A percentile compares a stretch with the other conserved stretches of the same genome.
These are phyloP conservation scores for Paracoccidioides brasiliensis DNA, from an alignment of 2,329 filamentous ascomycete genomes.

Conservation along the genomic window DNA sequence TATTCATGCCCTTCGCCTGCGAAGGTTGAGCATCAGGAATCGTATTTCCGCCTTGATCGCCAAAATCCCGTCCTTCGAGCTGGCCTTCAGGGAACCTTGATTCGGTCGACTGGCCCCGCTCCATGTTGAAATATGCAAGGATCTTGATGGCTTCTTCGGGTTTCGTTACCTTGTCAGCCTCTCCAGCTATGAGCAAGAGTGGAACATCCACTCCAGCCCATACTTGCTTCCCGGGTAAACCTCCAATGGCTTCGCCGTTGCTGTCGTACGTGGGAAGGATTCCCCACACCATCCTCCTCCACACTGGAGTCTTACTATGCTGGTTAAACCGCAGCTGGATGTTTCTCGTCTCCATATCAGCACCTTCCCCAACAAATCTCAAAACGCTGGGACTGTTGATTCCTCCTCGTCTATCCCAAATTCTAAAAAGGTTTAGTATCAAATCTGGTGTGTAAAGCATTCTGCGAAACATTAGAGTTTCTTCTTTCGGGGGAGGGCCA, in stretches of 20 bases:
- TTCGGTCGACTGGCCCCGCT: no score
- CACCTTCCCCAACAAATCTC: conserved; percentile 48
- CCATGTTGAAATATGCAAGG: conserved; percentile 28
- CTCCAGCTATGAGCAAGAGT: conserved; percentile 65
- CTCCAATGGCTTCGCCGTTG: conserved; percentile 42
- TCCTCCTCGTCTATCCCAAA: conserved; percentile 69
- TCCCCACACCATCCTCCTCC: conserved; percentile 67
- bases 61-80: background rate
- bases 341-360: conserved; percentile 29
- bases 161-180: conserved; percentile 64
- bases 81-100: background rate
- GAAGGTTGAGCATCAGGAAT: background rate
- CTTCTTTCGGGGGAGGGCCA: conserved; percentile 44
- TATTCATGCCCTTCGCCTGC: background rate
- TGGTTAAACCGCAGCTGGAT: conserved; percentile 47
- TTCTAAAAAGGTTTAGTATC: conserved; percentile 63
- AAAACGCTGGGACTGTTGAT: conserved; percentile 62
- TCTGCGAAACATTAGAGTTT: conserved; percentile 40
- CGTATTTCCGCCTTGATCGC: background rate
- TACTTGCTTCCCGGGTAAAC: conserved; percentile 53
- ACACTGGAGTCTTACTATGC: conserved; percentile 71
- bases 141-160: conserved; percentile 59
- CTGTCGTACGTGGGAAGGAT: conserved; percentile 49
- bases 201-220: conserved; percentile 65
- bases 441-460: conserved; percentile 52